Conservation (phyloP, 495 filamentous ascomycete species). For the Schizothecium vesticola region DNA sequence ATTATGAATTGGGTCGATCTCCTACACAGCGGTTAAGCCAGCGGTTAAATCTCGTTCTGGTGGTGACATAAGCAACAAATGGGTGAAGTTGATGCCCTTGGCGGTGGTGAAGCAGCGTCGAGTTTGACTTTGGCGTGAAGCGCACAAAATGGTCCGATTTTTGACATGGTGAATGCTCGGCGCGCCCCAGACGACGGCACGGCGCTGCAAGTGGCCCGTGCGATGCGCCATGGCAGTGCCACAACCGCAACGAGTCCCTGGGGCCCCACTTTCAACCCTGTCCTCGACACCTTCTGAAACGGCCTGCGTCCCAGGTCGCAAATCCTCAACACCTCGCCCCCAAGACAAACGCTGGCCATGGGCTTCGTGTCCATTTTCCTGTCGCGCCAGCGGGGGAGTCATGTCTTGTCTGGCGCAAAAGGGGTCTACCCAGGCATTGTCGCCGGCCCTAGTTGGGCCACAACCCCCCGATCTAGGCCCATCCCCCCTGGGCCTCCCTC, state of each 20-base stretch:
- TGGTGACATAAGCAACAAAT: not conserved
- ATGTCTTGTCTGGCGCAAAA: not conserved
- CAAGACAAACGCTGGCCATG: not conserved
- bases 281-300: slow-evolving; percentile 39
- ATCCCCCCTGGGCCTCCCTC: not conserved
- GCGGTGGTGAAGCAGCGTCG: not conserved
- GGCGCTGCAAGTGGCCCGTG: slow-evolving; percentile 10
- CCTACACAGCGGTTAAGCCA: not conserved
- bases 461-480: not conserved
- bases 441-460: not conserved
- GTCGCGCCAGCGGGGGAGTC: not conserved
- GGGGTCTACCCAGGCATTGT: not conserved
- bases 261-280: slow-evolving; percentile 13
- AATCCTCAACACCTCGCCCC: slow-evolving; percentile 20
- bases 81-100: slow-evolving; percentile 2
- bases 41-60: not conserved
- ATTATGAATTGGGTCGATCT: not conserved
- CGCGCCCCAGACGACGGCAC: not conserved
- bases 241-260: not conserved
- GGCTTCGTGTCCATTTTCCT: not conserved
- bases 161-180: not conserved
- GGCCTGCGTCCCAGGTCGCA: slow-evolving; percentile 28
- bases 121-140: not conserved
- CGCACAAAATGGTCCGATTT: slow-evolving; percentile 4
- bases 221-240: slow-evolving; percentile 11